Evolutionary conservation across 1,284 basidiomycete genomes (phyloP), one percentile per base, ranked within the genome.

Genomic region (Sanguinoderma infundibulare): DNA sequence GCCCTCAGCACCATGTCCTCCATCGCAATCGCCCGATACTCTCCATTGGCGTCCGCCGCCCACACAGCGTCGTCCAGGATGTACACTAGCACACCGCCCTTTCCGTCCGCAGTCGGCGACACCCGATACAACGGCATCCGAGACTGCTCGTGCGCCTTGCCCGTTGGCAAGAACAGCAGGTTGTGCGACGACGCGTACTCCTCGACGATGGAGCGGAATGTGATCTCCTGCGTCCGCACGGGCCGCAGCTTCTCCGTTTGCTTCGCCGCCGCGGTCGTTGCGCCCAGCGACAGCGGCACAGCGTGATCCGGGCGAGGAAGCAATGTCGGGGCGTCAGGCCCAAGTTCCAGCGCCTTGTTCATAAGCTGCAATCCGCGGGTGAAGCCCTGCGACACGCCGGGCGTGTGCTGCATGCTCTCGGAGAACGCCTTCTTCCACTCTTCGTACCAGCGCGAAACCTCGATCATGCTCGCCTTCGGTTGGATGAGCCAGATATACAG

Each of bases 401-500:
- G 77, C 67, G 93, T 78, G 26, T 78, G 81, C 59, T 85, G 83
- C 26, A 94, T 77, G n/a, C 81, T 77, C 59, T 90, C 87, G 0
- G 90, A 83, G 75, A 98, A 94, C 38, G 85, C 79, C 0, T 78
- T 77, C 73, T 96, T 96, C 97, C 97, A 99, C 74, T 89, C 92
- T 3, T 83, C 82, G 72, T 89, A 96, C 97, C 98, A 98, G 63
- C 90, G 85, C 1, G 92, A 93, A 4, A 99, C 93, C 75, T 99
- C 95, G 67, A 91, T 93, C 68, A 93, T 89, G 75, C 89, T 95
- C 69, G 90, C 90, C 30, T 79, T 83, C 0, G 94, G 90, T 73
- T 95, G 92, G 12, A 90, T 82, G 55, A 99, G 87, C 98, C 96
- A 98, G 42, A 93, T 77, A 70, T 95, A 90, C 38, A 99, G 78